Evolutionary conservation across 2,329 filamentous ascomycete species (phyloP), one percentile per base, ranked within the genome.

Genomic region (Periconia digitata): DNA sequence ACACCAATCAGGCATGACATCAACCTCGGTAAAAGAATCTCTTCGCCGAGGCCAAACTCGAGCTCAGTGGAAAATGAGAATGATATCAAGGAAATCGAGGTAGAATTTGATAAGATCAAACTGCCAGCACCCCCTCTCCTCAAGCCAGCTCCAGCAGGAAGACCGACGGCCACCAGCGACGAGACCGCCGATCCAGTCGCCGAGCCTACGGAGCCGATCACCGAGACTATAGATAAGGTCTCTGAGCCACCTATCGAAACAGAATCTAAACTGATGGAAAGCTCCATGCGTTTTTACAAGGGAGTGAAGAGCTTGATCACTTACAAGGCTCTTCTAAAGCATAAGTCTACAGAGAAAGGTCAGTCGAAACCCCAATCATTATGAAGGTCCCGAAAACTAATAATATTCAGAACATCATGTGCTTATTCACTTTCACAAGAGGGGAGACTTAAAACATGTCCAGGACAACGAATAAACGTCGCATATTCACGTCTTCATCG

Each of bases 71-170:
- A 18, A n/a, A 27, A 51, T 6, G 56, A 53, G 4, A 50, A 54
- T 37, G 56, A 64, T 24, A 65, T 69, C 45, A 54, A 52, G 37
- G 63, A 66, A 20, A 58, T 53, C 16, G 53, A 59, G 0, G 49
- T 68, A 3, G 60, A 64, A 29, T 50, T 66, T 17, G 49, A 59
- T 40, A 55, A 54, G 35, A 49, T 53, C 17, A 59, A 55, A 7
- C 43, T 62, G 1, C 58, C 60, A 2, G 29, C 43, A 12, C 52
- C 62, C 2, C 60, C 63, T 18, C 39, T 55, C 2, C 55, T 69
- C 0, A 59, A 60, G 24, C 55, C 63, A 3, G 54, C 64, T 15
- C 66, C 63, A 1, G 54, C 47, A 13, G 59, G 50, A 20, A 56
- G 27, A 32, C 4, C 27, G n/a, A 10, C 27, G 4, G n/a, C 27